These are phyloP conservation scores for Clitoria ternatea DNA, from an alignment of 306 rosid species.

Conservation along the genomic window DNA sequence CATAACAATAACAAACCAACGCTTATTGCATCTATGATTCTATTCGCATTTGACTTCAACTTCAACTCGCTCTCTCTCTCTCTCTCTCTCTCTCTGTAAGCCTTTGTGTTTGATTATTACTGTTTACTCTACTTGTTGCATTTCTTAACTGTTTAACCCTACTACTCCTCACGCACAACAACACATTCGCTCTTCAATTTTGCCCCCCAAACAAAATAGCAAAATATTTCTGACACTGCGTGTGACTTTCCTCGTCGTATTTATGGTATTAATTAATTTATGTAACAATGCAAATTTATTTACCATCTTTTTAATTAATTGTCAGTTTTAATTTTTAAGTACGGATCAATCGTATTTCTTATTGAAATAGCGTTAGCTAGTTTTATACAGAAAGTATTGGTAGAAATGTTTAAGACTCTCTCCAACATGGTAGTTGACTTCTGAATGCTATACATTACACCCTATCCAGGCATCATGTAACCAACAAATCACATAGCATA, in stretches of 20 bases:
- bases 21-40: no score
- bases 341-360: neutral
- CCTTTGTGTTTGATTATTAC: slow-evolving; percentile 14
- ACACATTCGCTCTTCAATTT: no score
- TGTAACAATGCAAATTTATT: no score
- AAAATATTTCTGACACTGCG: neutral
- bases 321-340: neutral
- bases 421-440: neutral
- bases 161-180: neutral
- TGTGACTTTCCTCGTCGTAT: neutral
- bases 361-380: no score
- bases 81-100: neutral
- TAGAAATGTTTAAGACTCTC: neutral
- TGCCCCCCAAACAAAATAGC: neutral
- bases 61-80: neutral
- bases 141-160: neutral
- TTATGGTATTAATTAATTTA: no score
- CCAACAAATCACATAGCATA: neutral
- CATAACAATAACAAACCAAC: neutral
- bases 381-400: no score
- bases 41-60: neutral
- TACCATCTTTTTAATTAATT: no score
- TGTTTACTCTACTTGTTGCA: neutral
- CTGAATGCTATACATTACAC: neutral
- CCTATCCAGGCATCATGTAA: neutral